Evolutionary conservation across 106 monocot species (phyloP).

Genomic region (Posidonia australis): DNA sequence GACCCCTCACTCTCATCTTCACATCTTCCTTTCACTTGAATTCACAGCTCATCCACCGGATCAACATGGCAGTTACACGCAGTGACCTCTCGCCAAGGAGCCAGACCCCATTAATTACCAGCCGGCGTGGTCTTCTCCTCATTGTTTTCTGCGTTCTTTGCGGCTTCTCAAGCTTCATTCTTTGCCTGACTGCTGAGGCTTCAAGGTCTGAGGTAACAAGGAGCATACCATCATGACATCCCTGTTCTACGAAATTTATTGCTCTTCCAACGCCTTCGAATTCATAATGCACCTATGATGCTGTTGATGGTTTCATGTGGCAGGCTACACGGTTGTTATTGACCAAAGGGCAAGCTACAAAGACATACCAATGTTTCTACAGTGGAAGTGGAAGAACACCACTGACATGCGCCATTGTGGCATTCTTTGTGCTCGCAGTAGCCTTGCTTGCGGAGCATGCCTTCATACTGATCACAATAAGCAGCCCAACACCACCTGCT

Average conservation of each 20-base stretch:
- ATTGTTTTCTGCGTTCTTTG: slow-evolving; percentile 62
- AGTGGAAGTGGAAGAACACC: slow-evolving; percentile 48
- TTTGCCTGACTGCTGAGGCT: slow-evolving; percentile 75
- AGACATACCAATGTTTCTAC: slow-evolving; percentile 41
- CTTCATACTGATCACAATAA: slow-evolving; percentile 56
- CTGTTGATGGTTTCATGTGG: too few relatives aligned
- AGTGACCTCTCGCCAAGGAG: slow-evolving; percentile 36
- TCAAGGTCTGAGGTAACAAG: slow-evolving; percentile 60
- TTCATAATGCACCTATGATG: slow-evolving; percentile 15
- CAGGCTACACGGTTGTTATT: slow-evolving; percentile 31
- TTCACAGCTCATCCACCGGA: neutral
- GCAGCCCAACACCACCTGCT: slow-evolving; percentile 20
- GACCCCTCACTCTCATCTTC: neutral
- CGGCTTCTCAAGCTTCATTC: slow-evolving; percentile 54
- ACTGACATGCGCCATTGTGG: slow-evolving; percentile 37
- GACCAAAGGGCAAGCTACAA: slow-evolving; percentile 12
- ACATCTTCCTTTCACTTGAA: neutral
- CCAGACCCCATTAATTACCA: slow-evolving; percentile 12
- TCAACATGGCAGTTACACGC: slow-evolving; percentile 56
- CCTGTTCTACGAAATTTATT: neutral
- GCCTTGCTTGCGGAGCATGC: slow-evolving; percentile 72
- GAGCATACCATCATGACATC: neutral
- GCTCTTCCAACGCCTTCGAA: neutral
- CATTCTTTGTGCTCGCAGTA: slow-evolving; percentile 56
- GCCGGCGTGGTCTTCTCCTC: slow-evolving; percentile 37